Conservation (phyloP, 306 rosid species). For the Castanopsis chinensis region DNA sequence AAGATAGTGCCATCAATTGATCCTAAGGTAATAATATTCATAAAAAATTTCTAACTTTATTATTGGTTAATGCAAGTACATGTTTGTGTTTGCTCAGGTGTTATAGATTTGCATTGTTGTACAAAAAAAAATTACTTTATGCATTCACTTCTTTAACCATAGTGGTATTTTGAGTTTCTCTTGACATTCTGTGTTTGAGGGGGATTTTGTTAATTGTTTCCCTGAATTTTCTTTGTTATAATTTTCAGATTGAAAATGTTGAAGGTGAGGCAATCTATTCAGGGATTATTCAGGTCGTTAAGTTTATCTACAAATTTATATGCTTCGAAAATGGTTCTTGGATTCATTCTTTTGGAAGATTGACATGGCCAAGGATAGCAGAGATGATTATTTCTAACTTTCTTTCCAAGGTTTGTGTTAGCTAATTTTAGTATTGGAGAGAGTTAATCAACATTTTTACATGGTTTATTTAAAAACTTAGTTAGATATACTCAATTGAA, state of each 20-base stretch:
- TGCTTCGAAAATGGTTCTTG: constrained; percentile 70
- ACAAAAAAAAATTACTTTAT: not conserved
- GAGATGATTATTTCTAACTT: constrained; percentile 79
- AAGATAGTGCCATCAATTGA: constrained; percentile 53
- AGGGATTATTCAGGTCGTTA: constrained; percentile 52
- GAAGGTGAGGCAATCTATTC: constrained; percentile 71
- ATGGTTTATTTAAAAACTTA: not conserved
- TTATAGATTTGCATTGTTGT: constrained; percentile 5
- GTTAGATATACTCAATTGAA: not conserved
- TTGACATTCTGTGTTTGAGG: not conserved
- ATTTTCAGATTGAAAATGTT: constrained; percentile 53
- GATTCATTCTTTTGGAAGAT: constrained; percentile 75
- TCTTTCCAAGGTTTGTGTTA: constrained; percentile 75
- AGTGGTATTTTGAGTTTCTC: not conserved
- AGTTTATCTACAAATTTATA: constrained; percentile 55
- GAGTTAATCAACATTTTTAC: not conserved
- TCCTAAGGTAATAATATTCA: constrained; percentile 44
- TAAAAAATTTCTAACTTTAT: not conserved
- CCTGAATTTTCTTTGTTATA: constrained; percentile 13
- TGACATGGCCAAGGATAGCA: constrained; percentile 93
- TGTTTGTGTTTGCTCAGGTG: constrained; percentile 6
- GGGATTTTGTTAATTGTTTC: constrained; percentile 12
- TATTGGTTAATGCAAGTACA: not conserved
- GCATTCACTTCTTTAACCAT: not conserved
- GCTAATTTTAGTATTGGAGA: not conserved